Base-by-base conservation (phyloP, 257 asterid genomes). In the Nicotiana paniculata region DNA sequence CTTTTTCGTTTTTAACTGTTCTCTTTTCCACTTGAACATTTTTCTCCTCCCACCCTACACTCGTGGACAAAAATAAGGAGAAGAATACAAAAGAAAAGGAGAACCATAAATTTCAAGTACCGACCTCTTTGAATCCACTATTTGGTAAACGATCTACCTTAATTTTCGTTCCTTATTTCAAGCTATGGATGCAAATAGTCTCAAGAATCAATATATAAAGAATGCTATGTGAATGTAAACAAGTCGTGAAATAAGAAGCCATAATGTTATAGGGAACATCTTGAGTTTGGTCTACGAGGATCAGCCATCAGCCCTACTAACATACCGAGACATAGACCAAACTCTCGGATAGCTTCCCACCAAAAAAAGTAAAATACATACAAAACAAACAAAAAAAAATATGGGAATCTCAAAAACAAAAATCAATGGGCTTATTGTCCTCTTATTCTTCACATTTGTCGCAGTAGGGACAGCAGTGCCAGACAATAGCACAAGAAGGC, bases 401-500 rank as follows among this genome's bases (percentile, higher is more conserved):
- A 67, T 75, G 63, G 62, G 30, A 7, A 51, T 48, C 4, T 51
- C 63, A 2, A 51, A 51, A 75, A 75, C 63, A 48, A 75, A 57
- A 53, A 75, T 32, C 16, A 75, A 51, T 28, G 80, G 39, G 62
- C 63, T 54, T 75, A 39, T 75, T 75, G 80, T 75, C 12, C 46
- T 75, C 28, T 75, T 75, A 7, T 75, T 75, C 28, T 4, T 51
- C 12, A 15, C 80, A 8, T 51, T 55, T 48, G 35, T 28, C 3
- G 53, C 43, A 48, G 80, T 81, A 5, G 81, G 81, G 9, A 74
- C 9, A 77, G 13, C 33, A 11, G 37, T 30, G 26, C 3, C 8
- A 43, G 28, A 48, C 2, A 91, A 89, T 51, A 55, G 72, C 80
- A 87, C 92, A 1, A 86, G 97, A 86, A 89, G 95, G 87, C 81